These are phyloP conservation scores for Escallonia rubra DNA, from an alignment of 129 eudicot genomes.

Conservation along the genomic window DNA sequence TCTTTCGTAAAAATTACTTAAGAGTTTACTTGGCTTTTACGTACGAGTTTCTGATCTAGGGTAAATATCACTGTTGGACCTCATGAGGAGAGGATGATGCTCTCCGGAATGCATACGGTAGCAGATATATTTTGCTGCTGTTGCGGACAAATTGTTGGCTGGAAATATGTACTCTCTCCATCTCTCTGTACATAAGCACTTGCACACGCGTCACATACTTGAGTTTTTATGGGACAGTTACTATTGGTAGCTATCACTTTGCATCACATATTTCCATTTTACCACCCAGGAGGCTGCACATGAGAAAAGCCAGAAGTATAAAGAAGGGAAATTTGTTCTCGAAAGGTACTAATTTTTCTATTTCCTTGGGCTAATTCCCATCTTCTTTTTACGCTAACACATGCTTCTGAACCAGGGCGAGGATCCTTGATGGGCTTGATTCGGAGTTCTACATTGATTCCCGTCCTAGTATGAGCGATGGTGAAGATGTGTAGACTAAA, in stretches of 20 bases:
- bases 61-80: slow-evolving; percentile 73
- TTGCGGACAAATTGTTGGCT: slow-evolving; percentile 93
- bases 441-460: slow-evolving; percentile 82
- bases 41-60: slow-evolving; percentile 21
- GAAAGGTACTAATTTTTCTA: slow-evolving; percentile 18
- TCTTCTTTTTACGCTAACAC: too few species aligned
- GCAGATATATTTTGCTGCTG: slow-evolving; percentile 85
- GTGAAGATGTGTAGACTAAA: slow-evolving; percentile 43
- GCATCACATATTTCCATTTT: not conserved
- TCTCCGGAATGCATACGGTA: slow-evolving; percentile 84
- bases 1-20: too few species aligned
- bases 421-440: slow-evolving; percentile 73
- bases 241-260: too few species aligned
- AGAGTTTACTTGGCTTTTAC: too few species aligned
- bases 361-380: too few species aligned
- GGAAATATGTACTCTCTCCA: slow-evolving; percentile 76
- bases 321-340: slow-evolving; percentile 28
- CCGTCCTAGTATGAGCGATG: slow-evolving; percentile 65
- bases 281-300: slow-evolving; percentile 38
- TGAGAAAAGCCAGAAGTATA: slow-evolving; percentile 21
- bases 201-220: not conserved
- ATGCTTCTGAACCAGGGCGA: slow-evolving; percentile 39
- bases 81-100: slow-evolving; percentile 77
- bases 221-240: too few species aligned
- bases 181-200: slow-evolving; percentile 3